Evolutionary conservation across 805 yeast species (phyloP).

Genomic region (Nadsonia fulvescens): DNA sequence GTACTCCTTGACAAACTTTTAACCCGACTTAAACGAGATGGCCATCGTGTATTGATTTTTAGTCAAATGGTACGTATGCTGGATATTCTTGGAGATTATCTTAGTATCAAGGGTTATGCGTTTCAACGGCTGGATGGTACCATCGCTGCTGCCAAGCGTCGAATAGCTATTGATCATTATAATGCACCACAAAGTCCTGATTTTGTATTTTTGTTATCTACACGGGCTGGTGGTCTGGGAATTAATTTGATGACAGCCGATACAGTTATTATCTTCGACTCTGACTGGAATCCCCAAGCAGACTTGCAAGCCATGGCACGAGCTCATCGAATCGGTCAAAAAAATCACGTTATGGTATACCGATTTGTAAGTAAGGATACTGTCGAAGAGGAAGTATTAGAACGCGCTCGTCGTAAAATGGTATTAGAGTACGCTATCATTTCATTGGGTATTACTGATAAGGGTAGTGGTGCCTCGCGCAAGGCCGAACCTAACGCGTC

Average conservation of each 20-base stretch:
- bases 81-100: constrained; percentile 86
- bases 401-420: constrained; percentile 95
- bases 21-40: constrained; percentile 73
- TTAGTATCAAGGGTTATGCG: constrained; percentile 67
- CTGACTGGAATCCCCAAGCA: constrained; percentile 99
- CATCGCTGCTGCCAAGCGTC: constrained; percentile 80
- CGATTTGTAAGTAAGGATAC: constrained; percentile 96
- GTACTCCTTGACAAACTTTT: constrained; percentile 80
- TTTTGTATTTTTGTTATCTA: constrained; percentile 73
- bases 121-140: constrained; percentile 96
- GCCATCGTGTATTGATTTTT: constrained; percentile 88
- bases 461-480: constrained; percentile 28
- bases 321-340: constrained; percentile 99
- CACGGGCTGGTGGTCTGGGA: constrained; percentile 98
- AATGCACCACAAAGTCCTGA: constrained; percentile 87
- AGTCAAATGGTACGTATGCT: constrained; percentile 95
- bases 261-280: constrained; percentile 92
- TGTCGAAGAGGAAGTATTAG: constrained; percentile 92
- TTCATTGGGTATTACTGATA: constrained; percentile 85
- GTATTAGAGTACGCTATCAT: constrained; percentile 94
- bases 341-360: constrained; percentile 92
- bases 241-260: constrained; percentile 98
- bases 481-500: constrained; percentile 65
- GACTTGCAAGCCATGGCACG: constrained; percentile 99
- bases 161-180: constrained; percentile 90